Conservation (phyloP, 345 rosid genomes). For the Kernera saxatilis region DNA sequence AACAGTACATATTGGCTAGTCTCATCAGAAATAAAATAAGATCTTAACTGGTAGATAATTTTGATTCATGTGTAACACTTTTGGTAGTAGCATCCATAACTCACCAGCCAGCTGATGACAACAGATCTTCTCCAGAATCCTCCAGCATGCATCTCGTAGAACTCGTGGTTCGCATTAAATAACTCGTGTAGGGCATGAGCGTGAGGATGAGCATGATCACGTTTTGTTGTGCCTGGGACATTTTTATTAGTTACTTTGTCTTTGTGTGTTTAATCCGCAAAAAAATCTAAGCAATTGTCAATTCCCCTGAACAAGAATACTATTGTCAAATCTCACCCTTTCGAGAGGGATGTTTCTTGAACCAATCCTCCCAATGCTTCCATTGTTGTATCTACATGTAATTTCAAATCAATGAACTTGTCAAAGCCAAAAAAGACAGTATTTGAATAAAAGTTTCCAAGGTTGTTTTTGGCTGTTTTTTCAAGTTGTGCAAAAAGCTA, state of each 20-base stretch:
- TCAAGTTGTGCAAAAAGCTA: not conserved
- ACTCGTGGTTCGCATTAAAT: constrained; percentile 19
- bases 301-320: not conserved
- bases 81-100: constrained; percentile 14
- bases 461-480: not conserved
- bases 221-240: constrained; percentile 23
- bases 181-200: constrained; percentile 26
- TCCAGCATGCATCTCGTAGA: constrained; percentile 34
- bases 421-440: not conserved
- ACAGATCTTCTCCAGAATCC: constrained; percentile 66
- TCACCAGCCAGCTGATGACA: constrained; percentile 69
- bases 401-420: not conserved
- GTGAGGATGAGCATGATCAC: constrained; percentile 15
- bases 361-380: constrained; percentile 65
- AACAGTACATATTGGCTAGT: not conserved
- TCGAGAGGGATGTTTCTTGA: constrained; percentile 26
- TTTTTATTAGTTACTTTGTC: not conserved
- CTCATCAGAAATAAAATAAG: not conserved
- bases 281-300: not conserved
- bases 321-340: constrained; percentile 18
- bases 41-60: not conserved
- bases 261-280: not conserved
- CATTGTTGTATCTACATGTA: constrained; percentile 60
- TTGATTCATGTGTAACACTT: not conserved
- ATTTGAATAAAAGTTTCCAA: not conserved